phyloP scores from a whole-genome alignment of 352 stramenopile species.

The Peronosclerospora sorghi region DNA sequence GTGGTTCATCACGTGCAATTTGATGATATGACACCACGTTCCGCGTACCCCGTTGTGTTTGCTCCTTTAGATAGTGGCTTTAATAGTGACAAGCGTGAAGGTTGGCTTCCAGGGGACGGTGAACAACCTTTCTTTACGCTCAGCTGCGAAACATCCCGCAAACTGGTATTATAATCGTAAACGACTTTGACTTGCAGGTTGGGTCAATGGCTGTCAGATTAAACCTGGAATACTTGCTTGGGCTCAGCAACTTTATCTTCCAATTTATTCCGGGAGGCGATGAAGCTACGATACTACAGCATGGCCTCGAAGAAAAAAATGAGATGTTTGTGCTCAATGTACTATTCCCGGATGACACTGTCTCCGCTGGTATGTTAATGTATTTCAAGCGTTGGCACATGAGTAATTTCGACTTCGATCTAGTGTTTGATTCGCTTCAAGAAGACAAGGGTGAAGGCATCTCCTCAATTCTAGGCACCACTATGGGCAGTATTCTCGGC shows the following conservation, averaged over 20 bases:
- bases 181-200: constrained; percentile 68
- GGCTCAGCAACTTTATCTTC: constrained; percentile 55
- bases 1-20: constrained; percentile 78
- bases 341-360: constrained; percentile 43
- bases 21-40: constrained; percentile 72
- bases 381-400: no score
- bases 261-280: constrained; percentile 65
- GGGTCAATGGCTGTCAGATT: constrained; percentile 63
- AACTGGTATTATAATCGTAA: constrained; percentile 59
- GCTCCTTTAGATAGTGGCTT: constrained; percentile 75
- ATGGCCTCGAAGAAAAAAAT: constrained; percentile 57
- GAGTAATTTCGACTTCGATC: no score
- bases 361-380: no score
- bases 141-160: constrained; percentile 51
- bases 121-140: constrained; percentile 67
- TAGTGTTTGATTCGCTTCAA: no score
- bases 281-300: constrained; percentile 45
- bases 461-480: no score
- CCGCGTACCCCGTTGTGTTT: constrained; percentile 66
- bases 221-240: constrained; percentile 73
- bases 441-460: no score
- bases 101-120: constrained; percentile 66
- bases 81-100: constrained; percentile 81
- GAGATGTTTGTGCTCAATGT: constrained; percentile 39
- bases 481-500: no score